These are phyloP conservation scores for Avena sativa DNA, from an alignment of 176 grass and related monocot genomes.

Conservation along the genomic window DNA sequence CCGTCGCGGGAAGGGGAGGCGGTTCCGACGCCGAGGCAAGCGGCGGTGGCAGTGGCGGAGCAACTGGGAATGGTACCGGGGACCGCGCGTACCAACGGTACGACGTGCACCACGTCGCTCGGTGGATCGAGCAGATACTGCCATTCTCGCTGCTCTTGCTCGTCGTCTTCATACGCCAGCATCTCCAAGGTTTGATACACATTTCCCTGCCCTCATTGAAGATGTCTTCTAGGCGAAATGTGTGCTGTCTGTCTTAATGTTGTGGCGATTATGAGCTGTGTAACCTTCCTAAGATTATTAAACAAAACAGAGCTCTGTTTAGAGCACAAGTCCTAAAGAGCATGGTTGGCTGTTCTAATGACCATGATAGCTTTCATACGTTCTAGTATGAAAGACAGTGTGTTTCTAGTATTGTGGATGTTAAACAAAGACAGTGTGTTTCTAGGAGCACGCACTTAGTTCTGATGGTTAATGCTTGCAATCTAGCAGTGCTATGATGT, in stretches of 20 bases:
- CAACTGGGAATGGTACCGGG: conserved; percentile 48
- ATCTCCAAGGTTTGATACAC: conserved; percentile 81
- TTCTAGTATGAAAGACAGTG: background rate
- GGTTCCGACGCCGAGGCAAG: conserved; percentile 54
- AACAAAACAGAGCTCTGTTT: background rate
- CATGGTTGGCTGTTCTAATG: background rate
- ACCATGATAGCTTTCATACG: conserved; percentile 12
- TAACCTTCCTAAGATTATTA: conserved; percentile 7
- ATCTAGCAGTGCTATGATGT: background rate
- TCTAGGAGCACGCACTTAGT: background rate
- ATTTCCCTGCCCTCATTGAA: conserved; percentile 4
- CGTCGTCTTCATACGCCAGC: conserved; percentile 97
- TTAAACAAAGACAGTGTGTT: background rate
- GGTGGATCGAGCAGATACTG: conserved; percentile 97
- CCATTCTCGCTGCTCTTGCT: conserved; percentile 95
- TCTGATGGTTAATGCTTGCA: conserved; percentile 11
- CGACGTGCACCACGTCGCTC: conserved; percentile 86
- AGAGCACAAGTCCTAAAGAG: background rate
- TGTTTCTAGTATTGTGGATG: conserved; percentile 3
- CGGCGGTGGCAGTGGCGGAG: conserved; percentile 29
- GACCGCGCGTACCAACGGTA: conserved; percentile 90
- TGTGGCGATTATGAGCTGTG: conserved; percentile 10
- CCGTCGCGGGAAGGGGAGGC: conserved; percentile 37
- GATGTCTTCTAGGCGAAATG: background rate
- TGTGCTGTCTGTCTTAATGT: background rate